A percentile compares a stretch with the other conserved stretches of the same genome.
phyloP scores from a whole-genome alignment of 495 filamentous ascomycete genomes.

The Elaphomyces granulatus region DNA sequence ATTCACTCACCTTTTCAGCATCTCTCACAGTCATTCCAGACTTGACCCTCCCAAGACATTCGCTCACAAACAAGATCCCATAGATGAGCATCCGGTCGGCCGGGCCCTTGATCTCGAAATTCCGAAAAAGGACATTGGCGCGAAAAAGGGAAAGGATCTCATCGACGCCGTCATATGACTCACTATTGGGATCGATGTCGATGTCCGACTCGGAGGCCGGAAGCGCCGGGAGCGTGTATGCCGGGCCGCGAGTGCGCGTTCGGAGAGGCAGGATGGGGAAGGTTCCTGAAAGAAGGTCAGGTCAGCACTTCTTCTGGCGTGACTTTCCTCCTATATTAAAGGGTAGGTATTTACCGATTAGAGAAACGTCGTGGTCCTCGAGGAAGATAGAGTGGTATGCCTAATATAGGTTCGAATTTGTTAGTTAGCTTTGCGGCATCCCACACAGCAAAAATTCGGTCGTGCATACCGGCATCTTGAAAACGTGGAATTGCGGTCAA shows the following conservation, averaged over 20 bases:
- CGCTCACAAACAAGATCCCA: slow-evolving; percentile 84
- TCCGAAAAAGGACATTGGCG: slow-evolving; percentile 96
- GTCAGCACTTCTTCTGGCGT: no score
- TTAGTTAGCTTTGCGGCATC: no score
- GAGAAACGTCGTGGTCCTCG: slow-evolving; percentile 53
- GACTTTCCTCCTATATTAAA: no score
- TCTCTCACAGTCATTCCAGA: slow-evolving; percentile 46
- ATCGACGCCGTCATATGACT: slow-evolving; percentile 89
- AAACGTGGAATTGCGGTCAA: slow-evolving; percentile 4
- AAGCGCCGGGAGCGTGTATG: slow-evolving; percentile 66
- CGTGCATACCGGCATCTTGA: slow-evolving; percentile 43
- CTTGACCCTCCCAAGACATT: slow-evolving; percentile 75
- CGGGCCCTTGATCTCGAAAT: slow-evolving; percentile 97
- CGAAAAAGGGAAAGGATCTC: slow-evolving; percentile 88
- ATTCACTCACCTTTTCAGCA: slow-evolving; percentile 39
- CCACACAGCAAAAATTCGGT: no score
- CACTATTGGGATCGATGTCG: slow-evolving; percentile 66
- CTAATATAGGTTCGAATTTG: no score
- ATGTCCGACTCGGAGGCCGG: slow-evolving; percentile 50
- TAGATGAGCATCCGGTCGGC: slow-evolving; percentile 93
- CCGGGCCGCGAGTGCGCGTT: slow-evolving; percentile 82
- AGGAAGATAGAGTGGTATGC: slow-evolving; percentile 93
- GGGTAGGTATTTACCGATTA: slow-evolving; percentile 44
- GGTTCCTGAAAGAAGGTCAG: slow-evolving; percentile 46
- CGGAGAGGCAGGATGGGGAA: slow-evolving; percentile 89